Base-by-base conservation (phyloP, 177 flowering plant genomes). In the Vitis hybrid region DNA sequence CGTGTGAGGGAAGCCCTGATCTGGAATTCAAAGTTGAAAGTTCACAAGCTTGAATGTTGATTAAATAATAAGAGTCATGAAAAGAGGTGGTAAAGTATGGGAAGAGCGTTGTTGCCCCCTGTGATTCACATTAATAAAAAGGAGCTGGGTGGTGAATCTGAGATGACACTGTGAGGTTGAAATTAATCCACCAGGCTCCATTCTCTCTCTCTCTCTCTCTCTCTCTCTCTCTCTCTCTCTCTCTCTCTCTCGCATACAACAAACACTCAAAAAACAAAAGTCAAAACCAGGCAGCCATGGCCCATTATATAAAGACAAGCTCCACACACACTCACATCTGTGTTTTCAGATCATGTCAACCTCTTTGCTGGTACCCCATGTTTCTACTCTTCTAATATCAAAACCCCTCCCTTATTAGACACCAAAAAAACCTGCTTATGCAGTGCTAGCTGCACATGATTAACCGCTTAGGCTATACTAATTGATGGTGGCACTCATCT, bases 81-180 rank as follows among this genome's bases (percentile, higher is more conserved):
- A 78, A 81, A 77, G 71, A 65, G 68, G 61, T 52, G 73, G 78
- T 66, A 74, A 66, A 69, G 73, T 27, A 64, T 53, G 64, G 67
- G 41, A 65, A 54, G 74, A 74, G 79, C 79, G 77, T 66, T 75
- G 74, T 53, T 61, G 67, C 56, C 81, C 63, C 82, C 69, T 79
- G 82, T 79, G 91, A 87, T 63, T 35, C 63, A 49, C 81, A 85
- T 85, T 59, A 87, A 87, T 86, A 41, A 17, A 70, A 65, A 51
- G 72, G 76, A 73, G 12, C 63, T 74, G 41, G 72, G 73, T 66
- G 68, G 67, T 59, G 67, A 72, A 20, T 56, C 12, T 32, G 51
- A 59, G 27, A 73, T 76, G 70, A 63, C 67, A 18, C 56, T 64
- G 73, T 77, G 81, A 81, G 81, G 78, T 77, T 68, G 61, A 72